Evolutionary conservation across 176 grass and related monocot species (phyloP).

Genomic region (Carex scoparia): DNA sequence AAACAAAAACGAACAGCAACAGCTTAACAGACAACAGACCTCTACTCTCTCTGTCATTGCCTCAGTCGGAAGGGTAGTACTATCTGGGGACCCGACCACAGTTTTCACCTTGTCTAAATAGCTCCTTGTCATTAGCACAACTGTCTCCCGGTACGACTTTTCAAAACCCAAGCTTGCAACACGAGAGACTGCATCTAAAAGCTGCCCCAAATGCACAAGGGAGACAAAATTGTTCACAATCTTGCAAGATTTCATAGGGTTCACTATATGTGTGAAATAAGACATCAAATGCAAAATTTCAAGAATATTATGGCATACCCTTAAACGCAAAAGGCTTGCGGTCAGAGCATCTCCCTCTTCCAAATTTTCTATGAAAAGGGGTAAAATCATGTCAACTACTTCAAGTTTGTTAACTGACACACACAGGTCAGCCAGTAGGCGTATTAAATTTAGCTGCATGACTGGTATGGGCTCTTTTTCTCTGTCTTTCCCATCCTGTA

Average conservation of each 20-base stretch:
- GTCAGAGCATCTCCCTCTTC: slow-evolving; percentile 94
- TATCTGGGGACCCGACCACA: slow-evolving; percentile 60
- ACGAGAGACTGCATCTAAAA: slow-evolving; percentile 92
- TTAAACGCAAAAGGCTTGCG: slow-evolving; percentile 84
- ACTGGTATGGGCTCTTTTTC: slow-evolving; percentile 78
- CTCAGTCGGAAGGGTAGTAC: slow-evolving; percentile 61
- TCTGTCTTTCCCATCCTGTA: slow-evolving; percentile 88
- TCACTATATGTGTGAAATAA: background rate
- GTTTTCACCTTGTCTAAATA: slow-evolving; percentile 95
- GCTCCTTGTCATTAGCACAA: slow-evolving; percentile 99
- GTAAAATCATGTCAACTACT: slow-evolving; percentile 98
- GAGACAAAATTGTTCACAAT: background rate
- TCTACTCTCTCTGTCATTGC: slow-evolving; percentile 79
- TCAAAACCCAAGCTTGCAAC: slow-evolving; percentile 98
- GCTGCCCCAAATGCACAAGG: slow-evolving; percentile 32
- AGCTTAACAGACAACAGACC: slow-evolving; percentile 35
- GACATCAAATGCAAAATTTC: slow-evolving; percentile 24
- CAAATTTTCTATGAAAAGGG: slow-evolving; percentile 96
- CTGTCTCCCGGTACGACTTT: slow-evolving; percentile 94
- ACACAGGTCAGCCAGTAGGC: slow-evolving; percentile 84
- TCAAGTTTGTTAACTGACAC: slow-evolving; percentile 93
- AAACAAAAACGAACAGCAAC: slow-evolving; percentile 12
- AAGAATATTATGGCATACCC: slow-evolving; percentile 46
- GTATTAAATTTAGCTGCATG: slow-evolving; percentile 81
- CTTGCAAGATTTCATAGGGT: background rate